Base-by-base conservation (phyloP, 2,329 filamentous ascomycete species). In the Parastagonospora avenae region DNA sequence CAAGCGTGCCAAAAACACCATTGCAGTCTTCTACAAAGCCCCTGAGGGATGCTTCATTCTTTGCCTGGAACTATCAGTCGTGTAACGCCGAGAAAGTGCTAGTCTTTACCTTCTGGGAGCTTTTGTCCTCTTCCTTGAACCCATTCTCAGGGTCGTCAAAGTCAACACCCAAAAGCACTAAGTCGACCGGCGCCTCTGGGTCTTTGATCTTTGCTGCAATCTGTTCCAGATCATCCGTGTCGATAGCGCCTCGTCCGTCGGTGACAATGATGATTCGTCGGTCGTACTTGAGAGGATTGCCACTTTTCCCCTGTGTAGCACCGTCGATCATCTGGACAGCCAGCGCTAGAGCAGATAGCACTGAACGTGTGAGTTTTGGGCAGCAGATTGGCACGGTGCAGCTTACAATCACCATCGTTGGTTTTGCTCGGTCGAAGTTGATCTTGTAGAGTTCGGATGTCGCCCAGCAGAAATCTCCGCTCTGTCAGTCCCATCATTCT, bases 111-210 rank as follows among this genome's bases (percentile, higher is more conserved):
- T 97, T 97, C 44, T 74, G 70, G 0, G 71, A 59, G 14, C 87
- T 77, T 70, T 99, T 99, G 58, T 89, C 84, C 71, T 97, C 92
- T 75, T 97, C 93, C 72, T 96, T 96, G 69, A 91, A 90, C 36
- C 92, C 92, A 67, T 88, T 96, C 2, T 96, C 92, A 1, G 85
- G 71, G 70, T 97, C 92, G 68, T 99, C 92, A 73, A 99, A 97
- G 71, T 99, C 94, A 14, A 96, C 85, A 11, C 94, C 94, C 46
- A 97, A 76, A 9, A 97, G 77, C 1, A 88, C 82, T 37, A 99
- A 78, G 56, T 94, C 85, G 52, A 97, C 94, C 3, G 82, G 83
- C 15, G 64, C 62, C 28, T 63, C 62, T 32, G 88, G 84, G 8
- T 88, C 82, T 55, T 90, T 90, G 39, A 97, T 84, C 69, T 91